Evolutionary conservation across 106 monocot genomes (phyloP), one percentile per base, ranked within the genome.

Genomic region (Gastrodia elata): DNA sequence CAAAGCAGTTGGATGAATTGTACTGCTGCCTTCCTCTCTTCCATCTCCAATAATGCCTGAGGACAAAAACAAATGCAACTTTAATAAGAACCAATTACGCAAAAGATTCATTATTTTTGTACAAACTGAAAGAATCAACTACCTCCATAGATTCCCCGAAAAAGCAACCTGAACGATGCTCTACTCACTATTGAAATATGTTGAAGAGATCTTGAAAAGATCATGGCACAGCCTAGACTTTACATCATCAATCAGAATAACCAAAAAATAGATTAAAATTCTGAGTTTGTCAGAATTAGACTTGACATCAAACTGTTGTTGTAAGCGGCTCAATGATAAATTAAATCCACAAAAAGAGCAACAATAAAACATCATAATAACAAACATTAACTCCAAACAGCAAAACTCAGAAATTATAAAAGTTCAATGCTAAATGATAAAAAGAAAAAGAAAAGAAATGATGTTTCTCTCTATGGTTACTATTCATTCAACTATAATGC

Each of bases 1-100:
- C 33, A 87, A 71, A 8, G 90, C 86, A 26, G 80, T 56, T 0
- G 86, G 86, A 33, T 87, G 86, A 34, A 90, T 67, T 57, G 52
- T 71, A 40, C 48, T 13, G 42, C 48, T 13, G 30, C 41, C 70
- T 20, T 36, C 65, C 18, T 34, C 67, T 68, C 28, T 42, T 70
- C 72, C 67, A 33, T 37, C 43, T 24, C 41, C 55, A 13, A 33
- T 13, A 26, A 77, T 30, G 24, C 65, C 57, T 74, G 22, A 28
- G 24, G 2, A 26, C 11, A 26, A 69, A 58, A 14, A n/a, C 30
- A 27, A 67, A 64, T 25, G 4, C 38, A 1, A 15, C 24, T 24
- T 49, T 0, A 37, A 18, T 6, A 68, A 15, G 30, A 61, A 18
- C n/a, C 14, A 14, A 72, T 22, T 48, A 72, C 32, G 44, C 34